Percentiles rank a stretch among this genome's conserved stretches.
Evolutionary conservation across 768 basidiomycete genomes (phyloP).

Genomic region (Tylopilus felleus): DNA sequence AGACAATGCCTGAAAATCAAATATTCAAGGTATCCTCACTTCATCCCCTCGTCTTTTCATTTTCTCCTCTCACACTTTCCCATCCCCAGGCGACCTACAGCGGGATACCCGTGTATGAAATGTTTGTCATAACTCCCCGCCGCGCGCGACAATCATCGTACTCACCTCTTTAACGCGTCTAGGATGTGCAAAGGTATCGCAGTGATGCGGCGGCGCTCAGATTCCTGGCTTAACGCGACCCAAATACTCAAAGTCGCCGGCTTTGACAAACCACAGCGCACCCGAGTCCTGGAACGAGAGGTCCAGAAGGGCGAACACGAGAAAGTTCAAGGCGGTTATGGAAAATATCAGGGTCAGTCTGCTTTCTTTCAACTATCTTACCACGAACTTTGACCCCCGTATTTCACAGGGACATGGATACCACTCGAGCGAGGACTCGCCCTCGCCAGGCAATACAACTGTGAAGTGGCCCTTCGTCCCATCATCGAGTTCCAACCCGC

Average conservation of each 20-base stretch:
- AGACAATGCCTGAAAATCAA: conserved; percentile 72
- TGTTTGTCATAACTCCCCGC: conserved; percentile 53
- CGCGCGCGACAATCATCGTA: conserved; percentile 30
- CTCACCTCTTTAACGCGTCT: conserved; percentile 38
- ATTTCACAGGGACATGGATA: conserved; percentile 90
- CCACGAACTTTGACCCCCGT: background rate
- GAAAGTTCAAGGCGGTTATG: conserved; percentile 99
- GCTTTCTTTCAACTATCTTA: conserved; percentile 4
- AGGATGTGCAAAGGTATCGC: conserved; percentile 97
- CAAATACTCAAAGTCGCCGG: conserved; percentile 99
- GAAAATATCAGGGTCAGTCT: conserved; percentile 95
- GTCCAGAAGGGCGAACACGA: conserved; percentile 99
- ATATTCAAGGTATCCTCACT: conserved; percentile 74
- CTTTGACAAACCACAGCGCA: conserved; percentile 98
- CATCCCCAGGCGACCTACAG: conserved; percentile 78
- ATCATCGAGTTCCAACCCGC: conserved; percentile 93
- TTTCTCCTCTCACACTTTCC: conserved; percentile 8
- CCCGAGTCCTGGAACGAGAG: conserved; percentile 94
- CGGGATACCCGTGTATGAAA: conserved; percentile 90
- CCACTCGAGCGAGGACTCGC: conserved; percentile 86
- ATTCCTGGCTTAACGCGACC: conserved; percentile 98
- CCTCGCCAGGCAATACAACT: conserved; percentile 90
- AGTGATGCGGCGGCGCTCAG: conserved; percentile 94
- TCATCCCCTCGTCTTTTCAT: background rate
- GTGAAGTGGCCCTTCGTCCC: conserved; percentile 80